These are phyloP conservation scores for Euphorbia tirucalli DNA, from an alignment of 345 rosid genomes.

Conservation along the genomic window DNA sequence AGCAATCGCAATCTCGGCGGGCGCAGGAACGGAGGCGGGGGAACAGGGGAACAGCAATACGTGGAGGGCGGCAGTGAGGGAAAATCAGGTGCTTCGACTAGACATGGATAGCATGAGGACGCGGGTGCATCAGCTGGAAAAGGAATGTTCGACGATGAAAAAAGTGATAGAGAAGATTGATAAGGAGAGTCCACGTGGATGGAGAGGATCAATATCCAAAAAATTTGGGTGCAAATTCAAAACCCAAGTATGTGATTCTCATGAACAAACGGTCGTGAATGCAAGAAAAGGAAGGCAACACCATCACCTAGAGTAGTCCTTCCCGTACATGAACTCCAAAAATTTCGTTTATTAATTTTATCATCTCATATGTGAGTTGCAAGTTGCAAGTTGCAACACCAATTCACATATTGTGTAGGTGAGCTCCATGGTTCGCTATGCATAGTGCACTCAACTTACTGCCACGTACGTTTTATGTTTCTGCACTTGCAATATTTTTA, in stretches of 20 bases:
- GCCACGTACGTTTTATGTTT: constrained; percentile 8
- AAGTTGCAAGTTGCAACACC: too few relatives aligned
- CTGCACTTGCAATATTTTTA: background rate
- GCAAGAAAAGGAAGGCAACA: constrained; percentile 45
- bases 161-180: constrained; percentile 80
- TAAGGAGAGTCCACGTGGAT: constrained; percentile 35
- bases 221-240: constrained; percentile 88
- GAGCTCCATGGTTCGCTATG: constrained; percentile 16
- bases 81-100: constrained; percentile 88
- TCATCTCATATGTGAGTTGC: background rate
- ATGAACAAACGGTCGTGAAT: constrained; percentile 61
- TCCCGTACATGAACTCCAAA: background rate
- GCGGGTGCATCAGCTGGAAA: constrained; percentile 81
- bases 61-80: constrained; percentile 78
- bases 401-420: background rate
- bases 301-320: constrained; percentile 31
- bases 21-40: constrained; percentile 7
- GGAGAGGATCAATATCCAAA: constrained; percentile 53
- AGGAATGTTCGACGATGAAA: constrained; percentile 85
- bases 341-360: background rate
- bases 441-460: constrained; percentile 1
- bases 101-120: constrained; percentile 99
- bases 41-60: constrained; percentile 26
- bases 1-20: constrained; percentile 18
- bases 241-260: constrained; percentile 93